These are phyloP conservation scores for Tolypocladium pustulatum DNA, from an alignment of 2,329 filamentous ascomycete genomes.

Conservation along the genomic window DNA sequence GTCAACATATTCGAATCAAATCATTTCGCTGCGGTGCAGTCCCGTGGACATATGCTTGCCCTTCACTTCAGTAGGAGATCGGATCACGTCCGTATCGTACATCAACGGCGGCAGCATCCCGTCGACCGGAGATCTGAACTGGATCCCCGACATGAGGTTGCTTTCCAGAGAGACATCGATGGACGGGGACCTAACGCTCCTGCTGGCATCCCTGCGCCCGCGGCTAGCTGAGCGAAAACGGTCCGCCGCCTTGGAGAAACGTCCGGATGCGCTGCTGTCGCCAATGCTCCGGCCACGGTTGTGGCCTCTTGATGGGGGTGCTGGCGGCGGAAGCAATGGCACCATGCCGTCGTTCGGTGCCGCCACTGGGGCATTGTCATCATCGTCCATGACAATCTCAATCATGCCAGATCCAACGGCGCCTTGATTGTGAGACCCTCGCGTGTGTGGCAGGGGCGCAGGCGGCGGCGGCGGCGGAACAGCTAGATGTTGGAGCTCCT, in stretches of 20 bases:
- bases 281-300: slow-evolving; percentile 45
- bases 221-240: slow-evolving; percentile 50
- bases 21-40: slow-evolving; percentile 44
- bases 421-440: slow-evolving; percentile 30
- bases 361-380: slow-evolving; percentile 26
- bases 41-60: slow-evolving; percentile 37
- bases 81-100: slow-evolving; percentile 25
- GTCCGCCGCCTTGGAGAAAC: slow-evolving; percentile 47
- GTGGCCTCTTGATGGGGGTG: slow-evolving; percentile 35
- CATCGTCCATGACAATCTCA: slow-evolving; percentile 57
- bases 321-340: slow-evolving; percentile 33
- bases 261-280: slow-evolving; percentile 40
- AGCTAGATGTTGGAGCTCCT: slow-evolving; percentile 53
- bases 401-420: slow-evolving; percentile 45
- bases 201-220: slow-evolving; percentile 31
- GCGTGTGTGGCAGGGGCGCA: slow-evolving; percentile 40
- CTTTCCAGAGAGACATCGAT: slow-evolving; percentile 31
- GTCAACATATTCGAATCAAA: slow-evolving; percentile 21
- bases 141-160: slow-evolving; percentile 17
- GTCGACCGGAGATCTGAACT: slow-evolving; percentile 17
- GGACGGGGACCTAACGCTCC: slow-evolving; percentile 14
- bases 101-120: slow-evolving; percentile 21
- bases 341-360: slow-evolving; percentile 31
- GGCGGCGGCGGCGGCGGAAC: slow-evolving; percentile 52
- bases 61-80: slow-evolving; percentile 20